Conservation (phyloP, 345 rosid species). For the Gossypium bickii region DNA sequence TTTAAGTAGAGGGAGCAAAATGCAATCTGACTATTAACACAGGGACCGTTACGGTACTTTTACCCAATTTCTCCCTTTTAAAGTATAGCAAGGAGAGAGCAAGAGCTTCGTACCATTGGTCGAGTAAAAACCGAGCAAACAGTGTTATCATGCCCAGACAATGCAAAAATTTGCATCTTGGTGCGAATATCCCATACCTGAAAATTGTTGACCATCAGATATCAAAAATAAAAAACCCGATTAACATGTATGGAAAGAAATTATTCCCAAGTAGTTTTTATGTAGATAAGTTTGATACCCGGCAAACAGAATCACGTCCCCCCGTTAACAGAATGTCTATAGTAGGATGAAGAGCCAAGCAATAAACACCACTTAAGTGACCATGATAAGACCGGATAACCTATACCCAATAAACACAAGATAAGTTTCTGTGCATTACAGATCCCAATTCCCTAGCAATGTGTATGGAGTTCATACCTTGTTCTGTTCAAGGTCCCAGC, state of each 20-base stretch:
- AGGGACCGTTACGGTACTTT: too few relatives aligned
- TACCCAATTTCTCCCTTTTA: not conserved
- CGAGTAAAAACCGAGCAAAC: conserved; percentile 95
- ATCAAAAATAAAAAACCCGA: conserved; percentile 23
- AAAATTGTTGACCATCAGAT: conserved; percentile 18
- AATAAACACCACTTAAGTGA: conserved; percentile 95
- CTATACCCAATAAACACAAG: conserved; percentile 27
- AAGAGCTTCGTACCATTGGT: conserved; percentile 56
- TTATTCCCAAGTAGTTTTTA: not conserved
- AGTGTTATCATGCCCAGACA: conserved; percentile 91
- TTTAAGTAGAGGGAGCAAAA: too few relatives aligned
- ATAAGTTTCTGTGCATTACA: not conserved
- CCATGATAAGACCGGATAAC: conserved; percentile 96
- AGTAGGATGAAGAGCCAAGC: conserved; percentile 97
- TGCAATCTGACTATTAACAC: too few relatives aligned
- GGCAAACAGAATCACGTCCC: conserved; percentile 97
- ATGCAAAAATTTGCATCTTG: conserved; percentile 92
- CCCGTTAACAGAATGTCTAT: conserved; percentile 86
- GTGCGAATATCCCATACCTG: conserved; percentile 99
- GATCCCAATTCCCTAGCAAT: not conserved
- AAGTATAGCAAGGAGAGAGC: not conserved
- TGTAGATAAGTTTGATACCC: conserved; percentile 43
- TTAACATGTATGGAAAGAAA: not conserved
- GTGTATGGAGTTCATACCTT: conserved; percentile 47
- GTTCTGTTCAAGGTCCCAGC: conserved; percentile 99